These are phyloP conservation scores for Arxiozyma slooffiae DNA, from an alignment of 1,139 yeast species.

Conservation along the genomic window DNA sequence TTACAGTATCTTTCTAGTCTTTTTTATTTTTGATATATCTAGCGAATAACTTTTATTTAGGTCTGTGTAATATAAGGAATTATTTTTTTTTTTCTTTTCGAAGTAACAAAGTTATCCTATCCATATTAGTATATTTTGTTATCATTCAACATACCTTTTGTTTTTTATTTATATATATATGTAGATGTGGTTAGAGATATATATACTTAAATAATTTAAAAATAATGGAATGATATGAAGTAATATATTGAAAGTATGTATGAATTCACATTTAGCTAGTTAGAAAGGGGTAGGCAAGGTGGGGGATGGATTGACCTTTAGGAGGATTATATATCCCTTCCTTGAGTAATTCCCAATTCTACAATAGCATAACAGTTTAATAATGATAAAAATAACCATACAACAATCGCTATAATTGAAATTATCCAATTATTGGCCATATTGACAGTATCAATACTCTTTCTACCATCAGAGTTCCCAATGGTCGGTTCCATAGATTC, in stretches of 20 bases:
- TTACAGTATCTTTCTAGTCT: not conserved
- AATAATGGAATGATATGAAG: not conserved
- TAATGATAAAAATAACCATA: constrained; percentile 58
- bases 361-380: constrained; percentile 65
- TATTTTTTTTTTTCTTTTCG: no score
- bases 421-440: constrained; percentile 58
- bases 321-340: constrained; percentile 14
- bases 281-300: not conserved
- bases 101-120: no score
- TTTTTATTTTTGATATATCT: no score
- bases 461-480: constrained; percentile 8
- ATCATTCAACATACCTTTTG: no score
- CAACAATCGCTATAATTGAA: constrained; percentile 36
- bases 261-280: no score
- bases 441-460: constrained; percentile 31
- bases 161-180: no score
- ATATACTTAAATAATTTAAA: not conserved
- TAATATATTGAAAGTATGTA: no score
- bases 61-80: no score
- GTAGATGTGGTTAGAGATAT: no score
- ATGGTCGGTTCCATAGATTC: not conserved
- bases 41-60: no score
- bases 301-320: not conserved
- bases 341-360: constrained; percentile 32
- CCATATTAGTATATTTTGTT: no score